phyloP scores from a whole-genome alignment of 2,329 filamentous ascomycete species.

The Venturia asperata region DNA sequence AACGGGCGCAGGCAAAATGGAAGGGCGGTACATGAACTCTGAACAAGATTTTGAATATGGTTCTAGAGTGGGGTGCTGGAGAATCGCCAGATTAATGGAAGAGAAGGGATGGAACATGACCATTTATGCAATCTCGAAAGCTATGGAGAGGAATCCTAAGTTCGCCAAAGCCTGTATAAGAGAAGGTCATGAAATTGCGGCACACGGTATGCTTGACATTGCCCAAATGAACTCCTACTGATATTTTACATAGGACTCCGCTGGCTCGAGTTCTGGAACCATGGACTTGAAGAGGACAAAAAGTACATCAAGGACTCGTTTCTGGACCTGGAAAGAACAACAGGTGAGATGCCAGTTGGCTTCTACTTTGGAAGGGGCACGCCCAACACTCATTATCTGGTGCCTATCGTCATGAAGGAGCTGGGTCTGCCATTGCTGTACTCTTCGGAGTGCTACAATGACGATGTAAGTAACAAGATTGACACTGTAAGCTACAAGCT shows the following conservation, averaged over 20 bases:
- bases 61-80: slow-evolving; percentile 44
- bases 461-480: slow-evolving; percentile 25
- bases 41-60: slow-evolving; percentile 49
- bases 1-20: slow-evolving; percentile 32
- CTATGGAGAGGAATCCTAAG: slow-evolving; percentile 37
- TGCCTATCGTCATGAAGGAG: slow-evolving; percentile 28
- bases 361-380: slow-evolving; percentile 33
- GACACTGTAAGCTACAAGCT: not conserved
- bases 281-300: slow-evolving; percentile 33
- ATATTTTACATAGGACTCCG: slow-evolving; percentile 22
- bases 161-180: slow-evolving; percentile 36
- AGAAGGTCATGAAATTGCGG: slow-evolving; percentile 37
- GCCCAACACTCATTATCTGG: slow-evolving; percentile 25
- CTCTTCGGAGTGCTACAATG: slow-evolving; percentile 26
- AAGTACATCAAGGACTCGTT: slow-evolving; percentile 36
- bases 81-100: slow-evolving; percentile 44
- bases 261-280: slow-evolving; percentile 40
- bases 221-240: not conserved
- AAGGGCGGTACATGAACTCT: slow-evolving; percentile 36
- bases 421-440: slow-evolving; percentile 27
- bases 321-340: slow-evolving; percentile 30
- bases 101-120: slow-evolving; percentile 42
- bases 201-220: slow-evolving; percentile 29
- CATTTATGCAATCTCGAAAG: slow-evolving; percentile 44
- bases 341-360: slow-evolving; percentile 27